These are phyloP conservation scores for Colletotrichum eremochloae DNA, from an alignment of 2,329 filamentous ascomycete species.

Conservation along the genomic window DNA sequence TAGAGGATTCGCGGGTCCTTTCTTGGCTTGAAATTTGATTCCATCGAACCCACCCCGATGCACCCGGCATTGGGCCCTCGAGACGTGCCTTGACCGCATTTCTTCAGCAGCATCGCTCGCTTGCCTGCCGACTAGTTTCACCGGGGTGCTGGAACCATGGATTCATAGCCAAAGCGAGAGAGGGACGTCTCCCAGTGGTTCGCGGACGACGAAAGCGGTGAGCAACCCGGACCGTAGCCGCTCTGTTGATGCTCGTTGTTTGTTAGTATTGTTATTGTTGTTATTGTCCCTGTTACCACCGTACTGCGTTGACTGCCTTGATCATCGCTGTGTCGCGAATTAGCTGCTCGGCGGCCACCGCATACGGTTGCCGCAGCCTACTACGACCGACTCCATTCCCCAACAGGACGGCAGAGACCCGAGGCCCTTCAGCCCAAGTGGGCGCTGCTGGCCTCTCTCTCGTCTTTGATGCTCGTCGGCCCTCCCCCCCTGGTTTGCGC, in stretches of 20 bases:
- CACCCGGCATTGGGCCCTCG: slow-evolving; percentile 7
- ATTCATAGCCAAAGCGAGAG: background rate
- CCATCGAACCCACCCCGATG: slow-evolving; percentile 17
- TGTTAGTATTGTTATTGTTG: background rate
- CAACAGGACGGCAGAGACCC: background rate
- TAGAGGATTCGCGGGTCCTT: slow-evolving; percentile 1
- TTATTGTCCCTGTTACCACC: slow-evolving; percentile 7
- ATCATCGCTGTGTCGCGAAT: slow-evolving; percentile 25
- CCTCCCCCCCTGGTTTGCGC: slow-evolving; percentile 35
- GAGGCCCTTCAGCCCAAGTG: background rate
- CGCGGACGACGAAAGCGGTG: slow-evolving; percentile 16
- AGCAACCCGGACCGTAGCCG: slow-evolving; percentile 13
- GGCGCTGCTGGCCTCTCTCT: slow-evolving; percentile 24
- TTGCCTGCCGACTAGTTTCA: slow-evolving; percentile 30
- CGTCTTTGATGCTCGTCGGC: slow-evolving; percentile 16
- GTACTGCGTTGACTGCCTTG: slow-evolving; percentile 22
- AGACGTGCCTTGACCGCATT: slow-evolving; percentile 19
- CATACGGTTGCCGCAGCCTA: slow-evolving; percentile 23
- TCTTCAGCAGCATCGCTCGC: slow-evolving; percentile 33
- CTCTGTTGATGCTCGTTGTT: background rate
- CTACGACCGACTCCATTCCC: background rate
- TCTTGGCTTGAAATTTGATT: slow-evolving; percentile 20
- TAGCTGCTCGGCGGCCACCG: background rate
- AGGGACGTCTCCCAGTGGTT: background rate
- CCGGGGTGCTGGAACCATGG: slow-evolving; percentile 4